Evolutionary conservation across 2,329 filamentous ascomycete species (phyloP), one percentile per base, ranked within the genome.

Genomic region (Thyridium curvatum): DNA sequence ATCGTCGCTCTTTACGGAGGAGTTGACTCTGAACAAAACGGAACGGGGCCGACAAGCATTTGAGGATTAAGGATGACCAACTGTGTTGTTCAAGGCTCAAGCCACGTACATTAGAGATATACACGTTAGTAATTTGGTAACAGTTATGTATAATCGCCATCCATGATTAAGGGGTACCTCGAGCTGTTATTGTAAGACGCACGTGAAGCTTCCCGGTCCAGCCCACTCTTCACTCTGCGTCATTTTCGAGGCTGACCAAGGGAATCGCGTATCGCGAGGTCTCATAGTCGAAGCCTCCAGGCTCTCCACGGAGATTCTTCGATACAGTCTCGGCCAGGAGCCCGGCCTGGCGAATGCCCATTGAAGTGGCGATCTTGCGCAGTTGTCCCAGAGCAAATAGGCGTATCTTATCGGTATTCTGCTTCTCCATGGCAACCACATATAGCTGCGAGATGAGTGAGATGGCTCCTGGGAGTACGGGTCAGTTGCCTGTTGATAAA

Each of bases 331-430:
- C 43, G 6, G 47, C 50, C 13, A 52, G 18, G 12, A 51, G 18
- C 3, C 39, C 41, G 3, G 47, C 49, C 16, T 49, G 46, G 16
- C 46, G 45, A 26, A 50, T 43, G 12, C 49, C 50, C 39, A 46
- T 41, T 1, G 41, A 32, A 13, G 28, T 15, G 10, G 35, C 42
- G 31, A 50, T 51, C 3, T 21, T 16, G 3, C 40, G 43, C 26
- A 52, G 30, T n/a, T 44, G 34, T 30, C 42, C 34, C 8, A 46
- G 43, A 9, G 49, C 48, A 37, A 37, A 51, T 12, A 13, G 35
- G 10, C 49, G 43, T 29, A 34, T 32, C 3, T 12, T 26, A 3
- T n/a, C 12, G 12, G 18, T 6, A 16, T 52, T 52, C 13, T 41
- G 10, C 5, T 21, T 12, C 34, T 51, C 46, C 18, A 33, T 40